Conservation (phyloP, 139 green algal species). For the Pycnococcus provasolii region DNA sequence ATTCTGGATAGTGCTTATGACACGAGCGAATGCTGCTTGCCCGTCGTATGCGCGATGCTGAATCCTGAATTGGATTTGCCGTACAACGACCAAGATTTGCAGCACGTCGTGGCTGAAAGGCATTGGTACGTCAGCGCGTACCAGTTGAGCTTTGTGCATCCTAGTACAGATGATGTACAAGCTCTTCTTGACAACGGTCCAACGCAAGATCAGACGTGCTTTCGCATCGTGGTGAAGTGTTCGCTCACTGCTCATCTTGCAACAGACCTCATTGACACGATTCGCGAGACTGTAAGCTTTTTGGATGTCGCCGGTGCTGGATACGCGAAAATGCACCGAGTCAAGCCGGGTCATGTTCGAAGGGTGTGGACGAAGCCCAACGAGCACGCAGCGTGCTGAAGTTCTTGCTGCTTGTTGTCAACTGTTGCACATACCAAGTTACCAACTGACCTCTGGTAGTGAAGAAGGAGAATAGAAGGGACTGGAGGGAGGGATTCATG, state of each 20-base stretch:
- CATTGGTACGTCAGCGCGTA: background rate
- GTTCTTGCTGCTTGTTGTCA: too few species aligned
- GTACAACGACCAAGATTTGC: slow-evolving; percentile 3
- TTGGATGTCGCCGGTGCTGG: background rate
- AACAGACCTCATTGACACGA: background rate
- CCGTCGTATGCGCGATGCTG: slow-evolving; percentile 3
- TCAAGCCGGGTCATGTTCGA: background rate
- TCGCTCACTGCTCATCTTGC: background rate
- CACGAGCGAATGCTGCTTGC: background rate
- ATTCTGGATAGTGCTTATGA: background rate
- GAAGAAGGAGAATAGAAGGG: too few species aligned
- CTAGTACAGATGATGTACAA: background rate
- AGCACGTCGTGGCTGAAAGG: background rate
- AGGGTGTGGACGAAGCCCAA: too few species aligned
- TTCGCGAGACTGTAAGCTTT: background rate
- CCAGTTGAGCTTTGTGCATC: background rate
- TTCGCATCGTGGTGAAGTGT: background rate
- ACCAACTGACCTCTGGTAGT: too few species aligned
- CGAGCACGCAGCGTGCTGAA: too few species aligned
- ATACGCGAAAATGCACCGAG: background rate
- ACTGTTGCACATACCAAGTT: too few species aligned
- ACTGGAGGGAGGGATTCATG: too few species aligned
- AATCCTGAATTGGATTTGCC: slow-evolving; percentile 9
- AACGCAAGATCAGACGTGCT: background rate
- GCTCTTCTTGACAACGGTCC: background rate